A percentile compares a stretch with the other conserved stretches of the same genome.
phyloP scores from a whole-genome alignment of 2,329 filamentous ascomycete species.

The Aphanocladium album region DNA sequence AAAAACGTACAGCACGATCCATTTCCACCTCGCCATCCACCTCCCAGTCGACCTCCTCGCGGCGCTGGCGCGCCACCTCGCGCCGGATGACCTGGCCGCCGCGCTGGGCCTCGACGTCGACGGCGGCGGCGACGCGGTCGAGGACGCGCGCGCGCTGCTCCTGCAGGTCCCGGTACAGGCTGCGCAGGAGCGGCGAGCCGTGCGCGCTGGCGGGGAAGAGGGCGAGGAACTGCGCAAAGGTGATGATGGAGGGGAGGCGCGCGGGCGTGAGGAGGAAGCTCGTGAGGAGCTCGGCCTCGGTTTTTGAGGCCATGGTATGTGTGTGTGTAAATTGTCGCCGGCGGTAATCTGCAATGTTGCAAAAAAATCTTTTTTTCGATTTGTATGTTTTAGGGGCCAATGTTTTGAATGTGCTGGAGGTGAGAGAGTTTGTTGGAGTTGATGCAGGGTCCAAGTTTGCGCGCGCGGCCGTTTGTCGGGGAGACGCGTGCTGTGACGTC shows the following conservation, averaged over 20 bases:
- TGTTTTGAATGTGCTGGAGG: too few relatives aligned
- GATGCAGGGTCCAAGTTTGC: not conserved
- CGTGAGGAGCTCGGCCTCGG: constrained; percentile 66
- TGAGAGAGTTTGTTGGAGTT: too few relatives aligned
- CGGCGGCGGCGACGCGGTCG: constrained; percentile 61
- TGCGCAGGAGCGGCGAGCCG: constrained; percentile 60
- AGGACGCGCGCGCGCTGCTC: constrained; percentile 64
- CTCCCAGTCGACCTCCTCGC: constrained; percentile 49
- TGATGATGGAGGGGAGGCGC: constrained; percentile 66
- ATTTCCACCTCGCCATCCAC: constrained; percentile 61
- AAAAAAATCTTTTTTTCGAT: too few relatives aligned
- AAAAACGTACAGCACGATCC: constrained; percentile 47
- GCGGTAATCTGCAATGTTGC: too few relatives aligned
- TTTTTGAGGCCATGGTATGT: constrained; percentile 58
- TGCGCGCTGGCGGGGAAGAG: constrained; percentile 68
- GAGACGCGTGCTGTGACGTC: not conserved
- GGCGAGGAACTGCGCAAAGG: constrained; percentile 68
- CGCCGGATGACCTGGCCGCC: constrained; percentile 53
- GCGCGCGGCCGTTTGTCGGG: not conserved
- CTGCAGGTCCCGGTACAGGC: constrained; percentile 75
- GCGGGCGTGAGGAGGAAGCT: constrained; percentile 76
- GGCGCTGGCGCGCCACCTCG: constrained; percentile 49
- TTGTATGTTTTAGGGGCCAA: too few relatives aligned
- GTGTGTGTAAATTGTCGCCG: too few relatives aligned
- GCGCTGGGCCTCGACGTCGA: constrained; percentile 58